phyloP scores from a whole-genome alignment of 306 rosid genomes.

The Prunus davidiana region DNA sequence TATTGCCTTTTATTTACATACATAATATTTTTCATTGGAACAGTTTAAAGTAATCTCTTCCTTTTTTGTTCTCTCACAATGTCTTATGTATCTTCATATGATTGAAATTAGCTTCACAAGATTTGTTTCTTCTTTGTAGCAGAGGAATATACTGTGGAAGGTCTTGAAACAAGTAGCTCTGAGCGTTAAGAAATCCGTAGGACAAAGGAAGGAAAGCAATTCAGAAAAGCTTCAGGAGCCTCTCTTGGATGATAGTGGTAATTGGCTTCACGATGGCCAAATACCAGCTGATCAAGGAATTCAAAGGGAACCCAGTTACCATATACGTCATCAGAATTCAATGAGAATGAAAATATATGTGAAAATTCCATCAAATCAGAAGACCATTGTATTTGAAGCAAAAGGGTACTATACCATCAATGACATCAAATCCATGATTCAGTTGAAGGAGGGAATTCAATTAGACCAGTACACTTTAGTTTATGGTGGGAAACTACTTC shows the following conservation, averaged over 20 bases:
- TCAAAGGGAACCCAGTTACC: background rate
- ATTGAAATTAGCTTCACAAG: background rate
- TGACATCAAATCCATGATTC: constrained; percentile 18
- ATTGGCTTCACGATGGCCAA: background rate
- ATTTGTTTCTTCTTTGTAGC: background rate
- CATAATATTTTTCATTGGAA: background rate
- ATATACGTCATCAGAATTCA: background rate
- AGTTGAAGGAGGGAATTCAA: constrained; percentile 6
- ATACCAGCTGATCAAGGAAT: background rate
- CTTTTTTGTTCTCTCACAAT: background rate
- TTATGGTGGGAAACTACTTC: constrained; percentile 17
- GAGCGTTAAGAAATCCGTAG: background rate
- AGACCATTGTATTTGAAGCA: background rate
- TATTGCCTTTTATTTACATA: background rate
- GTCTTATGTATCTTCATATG: background rate
- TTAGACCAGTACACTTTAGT: constrained; percentile 5
- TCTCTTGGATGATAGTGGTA: background rate
- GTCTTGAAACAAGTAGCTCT: background rate
- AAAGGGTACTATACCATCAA: background rate
- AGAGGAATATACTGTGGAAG: constrained; percentile 11
- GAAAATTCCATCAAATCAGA: constrained; percentile 7
- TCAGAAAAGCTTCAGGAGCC: background rate
- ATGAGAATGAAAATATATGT: constrained; percentile 9
- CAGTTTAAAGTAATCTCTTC: background rate
- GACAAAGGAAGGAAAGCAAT: background rate